Percentiles rank a stretch among this genome's conserved stretches.
phyloP scores from a whole-genome alignment of 306 rosid species.

The Phaseolus lunatus region DNA sequence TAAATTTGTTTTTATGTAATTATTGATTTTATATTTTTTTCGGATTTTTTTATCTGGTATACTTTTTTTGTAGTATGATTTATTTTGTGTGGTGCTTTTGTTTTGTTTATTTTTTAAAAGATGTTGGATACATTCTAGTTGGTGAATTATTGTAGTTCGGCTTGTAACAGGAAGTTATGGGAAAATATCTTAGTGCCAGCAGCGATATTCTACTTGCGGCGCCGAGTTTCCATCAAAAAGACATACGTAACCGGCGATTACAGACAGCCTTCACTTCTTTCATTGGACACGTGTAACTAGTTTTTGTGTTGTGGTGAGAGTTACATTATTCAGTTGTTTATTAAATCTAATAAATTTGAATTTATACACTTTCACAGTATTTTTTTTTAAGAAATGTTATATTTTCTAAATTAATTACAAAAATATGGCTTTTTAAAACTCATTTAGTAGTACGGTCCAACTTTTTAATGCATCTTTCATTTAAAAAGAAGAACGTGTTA shows the following conservation, averaged over 20 bases:
- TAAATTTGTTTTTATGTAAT: background rate
- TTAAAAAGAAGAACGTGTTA: no score
- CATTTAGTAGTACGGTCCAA: no score
- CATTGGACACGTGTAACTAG: background rate
- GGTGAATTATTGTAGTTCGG: background rate
- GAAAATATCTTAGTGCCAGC: conserved; percentile 21
- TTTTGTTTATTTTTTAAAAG: background rate
- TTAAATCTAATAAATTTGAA: no score
- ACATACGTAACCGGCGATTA: conserved; percentile 23
- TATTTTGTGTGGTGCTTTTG: background rate
- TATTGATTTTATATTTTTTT: background rate
- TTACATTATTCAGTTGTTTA: no score
- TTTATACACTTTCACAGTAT: no score
- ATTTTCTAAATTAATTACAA: no score
- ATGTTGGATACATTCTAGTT: background rate
- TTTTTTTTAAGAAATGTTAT: no score
- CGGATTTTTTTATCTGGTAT: background rate
- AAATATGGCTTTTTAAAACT: no score
- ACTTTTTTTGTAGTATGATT: background rate
- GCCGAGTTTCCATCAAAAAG: conserved; percentile 27
- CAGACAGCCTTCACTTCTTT: background rate
- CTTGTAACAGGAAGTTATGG: background rate
- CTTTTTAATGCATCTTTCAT: no score
- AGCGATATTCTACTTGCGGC: background rate
- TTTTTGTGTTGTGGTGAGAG: background rate